These are phyloP conservation scores for Phalaenopsis equestris DNA, from an alignment of 106 monocot genomes.

Conservation along the genomic window DNA sequence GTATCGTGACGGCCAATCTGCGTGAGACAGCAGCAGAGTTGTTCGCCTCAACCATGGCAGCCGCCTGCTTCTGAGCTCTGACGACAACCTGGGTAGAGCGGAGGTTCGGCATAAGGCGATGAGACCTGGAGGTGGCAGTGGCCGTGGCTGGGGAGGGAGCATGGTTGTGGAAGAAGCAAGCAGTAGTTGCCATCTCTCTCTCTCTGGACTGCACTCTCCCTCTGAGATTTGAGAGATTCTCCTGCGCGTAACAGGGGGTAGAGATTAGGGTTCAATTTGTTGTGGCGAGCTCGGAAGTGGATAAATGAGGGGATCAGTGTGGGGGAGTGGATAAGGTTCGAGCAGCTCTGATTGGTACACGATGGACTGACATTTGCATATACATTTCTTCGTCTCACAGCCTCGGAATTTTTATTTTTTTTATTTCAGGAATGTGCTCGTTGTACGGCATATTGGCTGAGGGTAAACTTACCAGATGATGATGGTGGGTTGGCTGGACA, in stretches of 20 bases:
- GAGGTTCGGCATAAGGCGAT: slow-evolving; percentile 10
- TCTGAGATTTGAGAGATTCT: not conserved
- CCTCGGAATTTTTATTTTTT: too few species aligned
- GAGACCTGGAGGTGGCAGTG: slow-evolving; percentile 17
- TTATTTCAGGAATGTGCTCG: too few species aligned
- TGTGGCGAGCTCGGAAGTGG: slow-evolving; percentile 2
- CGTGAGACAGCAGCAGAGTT: slow-evolving; percentile 41
- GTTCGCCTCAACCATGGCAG: slow-evolving; percentile 11
- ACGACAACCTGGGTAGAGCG: slow-evolving; percentile 47
- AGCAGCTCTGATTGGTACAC: slow-evolving; percentile 47
- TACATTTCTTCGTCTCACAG: too few species aligned
- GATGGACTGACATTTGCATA: slow-evolving; percentile 4
- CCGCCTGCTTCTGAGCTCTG: slow-evolving; percentile 56
- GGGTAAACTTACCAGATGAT: too few species aligned
- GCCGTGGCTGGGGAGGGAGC: slow-evolving; percentile 25
- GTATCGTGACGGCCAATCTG: slow-evolving; percentile 64
- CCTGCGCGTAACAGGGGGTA: not conserved
- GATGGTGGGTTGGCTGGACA: too few species aligned
- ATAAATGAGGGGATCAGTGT: slow-evolving; percentile 12
- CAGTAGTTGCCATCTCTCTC: slow-evolving; percentile 63
- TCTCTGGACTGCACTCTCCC: not conserved
- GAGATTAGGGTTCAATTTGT: not conserved
- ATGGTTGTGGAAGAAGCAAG: slow-evolving; percentile 81
- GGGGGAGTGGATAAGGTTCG: slow-evolving; percentile 60
- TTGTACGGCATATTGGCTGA: too few species aligned